Evolutionary conservation across 164 flowering plant genomes (phyloP).

Genomic region (Platanus orientalis): DNA sequence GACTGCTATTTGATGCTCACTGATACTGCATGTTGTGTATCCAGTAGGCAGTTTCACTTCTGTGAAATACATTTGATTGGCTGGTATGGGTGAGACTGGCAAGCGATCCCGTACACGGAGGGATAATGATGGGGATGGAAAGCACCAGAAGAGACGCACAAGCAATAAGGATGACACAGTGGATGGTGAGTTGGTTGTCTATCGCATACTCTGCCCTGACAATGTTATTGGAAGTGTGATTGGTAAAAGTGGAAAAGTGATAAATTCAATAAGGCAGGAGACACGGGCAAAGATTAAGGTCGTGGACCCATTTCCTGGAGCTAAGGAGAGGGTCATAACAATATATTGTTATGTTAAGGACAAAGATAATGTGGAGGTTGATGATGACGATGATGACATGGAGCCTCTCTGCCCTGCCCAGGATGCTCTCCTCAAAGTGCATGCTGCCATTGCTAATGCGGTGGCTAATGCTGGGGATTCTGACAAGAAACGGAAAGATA

Average conservation of each 20-base stretch:
- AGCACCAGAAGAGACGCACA: constrained; percentile 26
- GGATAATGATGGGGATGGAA: constrained; percentile 36
- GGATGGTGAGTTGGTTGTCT: constrained; percentile 61
- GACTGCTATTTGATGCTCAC: background rate
- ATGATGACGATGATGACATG: constrained; percentile 49
- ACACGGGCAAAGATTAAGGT: constrained; percentile 81
- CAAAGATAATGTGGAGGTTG: constrained; percentile 61
- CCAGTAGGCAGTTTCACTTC: background rate
- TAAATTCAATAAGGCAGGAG: constrained; percentile 81
- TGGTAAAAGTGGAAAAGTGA: constrained; percentile 91
- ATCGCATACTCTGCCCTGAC: constrained; percentile 89
- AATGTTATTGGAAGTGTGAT: constrained; percentile 86
- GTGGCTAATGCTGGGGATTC: constrained; percentile 39
- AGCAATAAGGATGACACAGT: constrained; percentile 37
- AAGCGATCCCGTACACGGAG: constrained; percentile 52
- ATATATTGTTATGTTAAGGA: constrained; percentile 74
- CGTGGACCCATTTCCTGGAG: constrained; percentile 91
- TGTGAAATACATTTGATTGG: background rate
- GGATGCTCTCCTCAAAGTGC: constrained; percentile 84
- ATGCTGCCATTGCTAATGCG: constrained; percentile 70
- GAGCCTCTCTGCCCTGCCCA: constrained; percentile 82
- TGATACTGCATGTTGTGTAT: background rate
- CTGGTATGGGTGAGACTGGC: constrained; percentile 64
- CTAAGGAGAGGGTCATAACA: constrained; percentile 71
- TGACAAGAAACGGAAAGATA: constrained; percentile 47